Conservation (phyloP, 257 asterid genomes). For the Solanum rostratum region DNA sequence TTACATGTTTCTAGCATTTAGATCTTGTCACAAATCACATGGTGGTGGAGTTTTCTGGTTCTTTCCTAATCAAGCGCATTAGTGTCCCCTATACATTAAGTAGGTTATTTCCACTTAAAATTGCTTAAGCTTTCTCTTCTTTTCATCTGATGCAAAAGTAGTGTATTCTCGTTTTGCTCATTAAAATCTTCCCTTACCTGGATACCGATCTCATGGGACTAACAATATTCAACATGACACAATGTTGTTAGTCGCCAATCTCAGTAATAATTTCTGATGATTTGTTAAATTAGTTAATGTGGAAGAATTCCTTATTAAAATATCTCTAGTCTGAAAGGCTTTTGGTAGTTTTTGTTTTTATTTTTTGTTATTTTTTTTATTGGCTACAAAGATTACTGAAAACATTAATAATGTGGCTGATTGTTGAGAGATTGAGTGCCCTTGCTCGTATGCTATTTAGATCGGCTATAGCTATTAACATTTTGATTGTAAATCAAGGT, state of each 20-base stretch:
- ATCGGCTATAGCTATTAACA: neutral
- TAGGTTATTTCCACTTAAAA: neutral
- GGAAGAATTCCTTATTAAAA: neutral
- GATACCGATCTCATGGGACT: neutral
- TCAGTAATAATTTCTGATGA: neutral
- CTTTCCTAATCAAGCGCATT: neutral
- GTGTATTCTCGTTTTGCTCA: neutral
- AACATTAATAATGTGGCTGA: neutral
- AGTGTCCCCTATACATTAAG: neutral
- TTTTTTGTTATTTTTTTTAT: neutral
- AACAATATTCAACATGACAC: neutral
- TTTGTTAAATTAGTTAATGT: neutral
- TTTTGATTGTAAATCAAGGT: no score
- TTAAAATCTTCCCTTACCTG: neutral
- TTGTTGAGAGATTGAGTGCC: neutral
- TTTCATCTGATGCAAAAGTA: neutral
- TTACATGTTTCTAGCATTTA: neutral
- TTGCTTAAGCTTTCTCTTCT: neutral
- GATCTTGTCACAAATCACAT: neutral
- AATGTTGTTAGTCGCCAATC: neutral
- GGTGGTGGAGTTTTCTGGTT: neutral
- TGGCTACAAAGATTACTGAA: neutral
- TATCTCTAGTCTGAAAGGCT: neutral
- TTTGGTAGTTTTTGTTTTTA: neutral
- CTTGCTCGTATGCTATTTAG: neutral